Base-by-base conservation (phyloP, 768 basidiomycete species). In the Boletus rubroflammeus region DNA sequence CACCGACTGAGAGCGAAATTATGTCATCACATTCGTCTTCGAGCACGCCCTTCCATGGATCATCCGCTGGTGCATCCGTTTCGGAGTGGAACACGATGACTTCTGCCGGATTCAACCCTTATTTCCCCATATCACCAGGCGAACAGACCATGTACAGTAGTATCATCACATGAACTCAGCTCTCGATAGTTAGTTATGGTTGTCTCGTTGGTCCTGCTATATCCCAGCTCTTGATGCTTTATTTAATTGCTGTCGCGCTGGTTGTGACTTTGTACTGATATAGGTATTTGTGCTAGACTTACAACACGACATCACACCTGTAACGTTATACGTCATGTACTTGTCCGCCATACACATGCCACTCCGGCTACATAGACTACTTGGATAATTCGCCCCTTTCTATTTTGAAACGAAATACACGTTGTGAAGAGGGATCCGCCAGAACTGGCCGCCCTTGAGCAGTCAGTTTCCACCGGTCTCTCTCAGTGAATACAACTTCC, bases 401-500 rank as follows among this genome's bases (percentile, higher is more conserved):
- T 39, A 77, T 51, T 63, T 70, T 61, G 64, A 86, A 84, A 59
- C 72, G 73, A 69, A 81, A 85, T 42, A 73, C 66, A 56, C 84
- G 79, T 64, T 83, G 72, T 38, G 75, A 73, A 15, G 67, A 58
- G 42, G 74, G 71, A 63, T 74, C 75, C 58, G 72, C 70, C 40
- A 70, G 72, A 35, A 62, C 62, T 6, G 74, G 72, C 55, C 62
- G 65, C 21, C 76, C 82, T 28, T 78, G 71, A 5, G 60, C 46
- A 39, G 58, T 70, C 50, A 81, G 62, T 49, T 63, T 67, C 85
- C 85, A 91, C 26, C 82, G 74, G 63, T 92, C 89, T 43, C 86
- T 73, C 67, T 93, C 90, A 42, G 86, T 73, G 62, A 90, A 91
- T 17, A 81, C 53, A 9, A 80, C 88, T 41, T 77, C 68, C 26